Percentiles rank a stretch among this genome's conserved stretches.
These are phyloP conservation scores for Apiospora sp. DNA, from an alignment of 2,329 filamentous ascomycete genomes.

Conservation along the genomic window DNA sequence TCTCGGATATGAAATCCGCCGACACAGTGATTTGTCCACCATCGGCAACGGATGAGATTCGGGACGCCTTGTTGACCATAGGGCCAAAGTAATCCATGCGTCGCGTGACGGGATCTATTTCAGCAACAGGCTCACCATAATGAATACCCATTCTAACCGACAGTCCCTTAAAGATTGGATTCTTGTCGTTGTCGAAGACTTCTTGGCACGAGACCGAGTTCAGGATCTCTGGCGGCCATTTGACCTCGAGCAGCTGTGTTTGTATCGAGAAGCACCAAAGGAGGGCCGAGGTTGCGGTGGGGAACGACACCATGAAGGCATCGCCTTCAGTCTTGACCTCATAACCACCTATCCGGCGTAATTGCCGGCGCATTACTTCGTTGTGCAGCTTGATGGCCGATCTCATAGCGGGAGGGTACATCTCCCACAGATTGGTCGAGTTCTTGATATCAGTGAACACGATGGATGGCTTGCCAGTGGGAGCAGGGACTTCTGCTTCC, in stretches of 20 bases:
- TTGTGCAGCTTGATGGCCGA: slow-evolving; percentile 98
- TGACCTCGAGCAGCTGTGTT: slow-evolving; percentile 82
- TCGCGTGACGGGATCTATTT: slow-evolving; percentile 93
- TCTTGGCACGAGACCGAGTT: slow-evolving; percentile 86
- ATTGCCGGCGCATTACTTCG: slow-evolving; percentile 91
- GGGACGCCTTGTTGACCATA: slow-evolving; percentile 97
- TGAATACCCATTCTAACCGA: slow-evolving; percentile 98
- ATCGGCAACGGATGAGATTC: slow-evolving; percentile 93
- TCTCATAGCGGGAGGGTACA: slow-evolving; percentile 92
- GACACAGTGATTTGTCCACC: slow-evolving; percentile 97
- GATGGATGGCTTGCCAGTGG: slow-evolving; percentile 88
- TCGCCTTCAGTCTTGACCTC: slow-evolving; percentile 99
- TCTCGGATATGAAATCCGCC: slow-evolving; percentile 95
- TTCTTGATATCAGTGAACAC: slow-evolving; percentile 99
- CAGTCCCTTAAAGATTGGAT: slow-evolving; percentile 89
- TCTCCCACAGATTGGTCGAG: slow-evolving; percentile 95
- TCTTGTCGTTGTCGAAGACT: slow-evolving; percentile 82
- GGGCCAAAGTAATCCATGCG: slow-evolving; percentile 99
- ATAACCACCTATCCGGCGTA: slow-evolving; percentile 93
- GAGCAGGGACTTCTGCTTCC: slow-evolving; percentile 89
- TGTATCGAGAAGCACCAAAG: slow-evolving; percentile 98
- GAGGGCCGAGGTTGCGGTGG: slow-evolving; percentile 91
- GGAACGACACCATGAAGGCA: slow-evolving; percentile 99
- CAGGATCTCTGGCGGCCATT: slow-evolving; percentile 93
- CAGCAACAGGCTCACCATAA: slow-evolving; percentile 92